Evolutionary conservation across 176 grass and related monocot genomes (phyloP), one percentile per base, ranked within the genome.

Genomic region (Bonia amplexicaulis): DNA sequence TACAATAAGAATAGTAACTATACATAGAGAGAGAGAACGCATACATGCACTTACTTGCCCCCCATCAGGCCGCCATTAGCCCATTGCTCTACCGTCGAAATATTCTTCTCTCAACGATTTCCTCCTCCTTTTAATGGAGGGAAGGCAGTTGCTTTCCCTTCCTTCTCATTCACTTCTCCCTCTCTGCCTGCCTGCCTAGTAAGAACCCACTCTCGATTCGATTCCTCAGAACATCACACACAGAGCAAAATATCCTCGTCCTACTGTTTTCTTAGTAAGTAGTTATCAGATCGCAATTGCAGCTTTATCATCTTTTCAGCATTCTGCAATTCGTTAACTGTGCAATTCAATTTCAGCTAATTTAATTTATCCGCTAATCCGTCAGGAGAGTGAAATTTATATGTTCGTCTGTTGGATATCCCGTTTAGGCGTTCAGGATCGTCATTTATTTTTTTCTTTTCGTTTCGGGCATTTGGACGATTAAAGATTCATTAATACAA

Each of bases 161-260:
- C 3, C 47, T 49, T 15, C 47, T 49, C 47, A 49, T 2, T 49
- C 47, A 49, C 47, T 5, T 49, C 4, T 5, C 47, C 14, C 47
- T 48, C 2, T 49, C 4, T 5, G 2, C 2, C 35, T 37, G 35
- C 35, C 69, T 48, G 42, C 74, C 14, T 12, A 60, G 54, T 54
- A 77, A 44, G 74, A 77, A 60, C 41, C 74, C 74, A 77, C 74
- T 60, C 20, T 44, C 37, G 74, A 26, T 77, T 42, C 54, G 35
- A 37, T 22, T 63, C 57, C 16, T 54, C 37, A 40, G 61, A 57
- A 45, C 10, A 46, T 63, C 39, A 23, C 40, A 14, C 57, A 58
- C 5, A 58, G 55, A 15, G 57, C 40, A 45, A 58, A 46, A 46
- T 78, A 25, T 9, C 57, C 22, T 12, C 46, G 16, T 0, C 16